A percentile compares a stretch with the other conserved stretches of the same genome.
Evolutionary conservation across 352 stramenopile species (phyloP).

Genomic region (Aphanomyces astaci): DNA sequence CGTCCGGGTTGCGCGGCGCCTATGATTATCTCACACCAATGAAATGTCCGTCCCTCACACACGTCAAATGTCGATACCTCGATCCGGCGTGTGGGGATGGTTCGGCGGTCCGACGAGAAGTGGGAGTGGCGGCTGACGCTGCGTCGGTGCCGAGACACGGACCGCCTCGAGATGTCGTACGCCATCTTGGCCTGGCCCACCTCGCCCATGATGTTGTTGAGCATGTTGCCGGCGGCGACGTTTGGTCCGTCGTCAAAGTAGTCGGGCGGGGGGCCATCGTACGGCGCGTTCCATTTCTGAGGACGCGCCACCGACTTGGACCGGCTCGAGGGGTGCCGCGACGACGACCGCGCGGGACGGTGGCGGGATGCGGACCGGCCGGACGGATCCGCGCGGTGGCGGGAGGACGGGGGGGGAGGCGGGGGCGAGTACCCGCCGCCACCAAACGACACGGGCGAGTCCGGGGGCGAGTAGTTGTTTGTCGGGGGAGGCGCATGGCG

Average conservation of each 20-base stretch:
- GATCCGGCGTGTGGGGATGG: not conserved
- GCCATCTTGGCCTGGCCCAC: not conserved
- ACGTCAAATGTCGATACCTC: not conserved
- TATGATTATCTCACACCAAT: too few relatives aligned
- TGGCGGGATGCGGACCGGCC: not conserved
- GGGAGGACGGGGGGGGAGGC: not conserved
- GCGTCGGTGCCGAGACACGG: not conserved
- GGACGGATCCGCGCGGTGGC: not conserved
- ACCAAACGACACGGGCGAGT: slow-evolving; percentile 7
- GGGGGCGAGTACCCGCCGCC: slow-evolving; percentile 2
- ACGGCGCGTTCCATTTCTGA: slow-evolving; percentile 4
- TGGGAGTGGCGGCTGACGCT: not conserved
- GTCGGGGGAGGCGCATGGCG: too few relatives aligned
- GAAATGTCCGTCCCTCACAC: too few relatives aligned
- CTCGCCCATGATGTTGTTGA: not conserved
- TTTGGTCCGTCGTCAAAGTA: not conserved
- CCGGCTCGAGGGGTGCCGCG: not conserved
- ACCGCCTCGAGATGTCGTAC: not conserved
- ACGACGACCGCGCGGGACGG: not conserved
- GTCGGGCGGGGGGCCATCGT: slow-evolving; percentile 2
- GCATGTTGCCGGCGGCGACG: not conserved
- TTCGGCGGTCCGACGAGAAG: not conserved
- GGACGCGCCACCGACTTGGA: not conserved
- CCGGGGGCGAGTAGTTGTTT: too few relatives aligned
- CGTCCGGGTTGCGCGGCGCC: not conserved